These are phyloP conservation scores for Teratosphaeria destructans DNA, from an alignment of 2,329 filamentous ascomycete genomes.

Conservation along the genomic window DNA sequence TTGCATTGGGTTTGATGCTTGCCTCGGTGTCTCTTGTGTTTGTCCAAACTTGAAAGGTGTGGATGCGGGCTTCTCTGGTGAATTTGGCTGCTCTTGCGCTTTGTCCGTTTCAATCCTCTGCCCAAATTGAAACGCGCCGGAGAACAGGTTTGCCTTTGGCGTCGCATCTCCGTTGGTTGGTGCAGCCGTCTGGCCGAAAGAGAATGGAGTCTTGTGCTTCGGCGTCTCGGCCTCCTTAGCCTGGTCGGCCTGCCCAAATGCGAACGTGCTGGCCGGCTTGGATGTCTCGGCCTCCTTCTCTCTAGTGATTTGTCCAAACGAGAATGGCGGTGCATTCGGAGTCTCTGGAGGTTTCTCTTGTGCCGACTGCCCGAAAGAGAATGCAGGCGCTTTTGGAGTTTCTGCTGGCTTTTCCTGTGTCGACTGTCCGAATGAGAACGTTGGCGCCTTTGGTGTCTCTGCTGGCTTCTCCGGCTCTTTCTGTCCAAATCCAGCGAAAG, in stretches of 20 bases:
- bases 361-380: background rate
- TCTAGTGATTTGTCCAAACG: background rate
- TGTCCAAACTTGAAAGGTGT: background rate
- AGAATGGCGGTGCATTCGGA: background rate
- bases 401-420: background rate
- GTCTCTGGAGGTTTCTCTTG: constrained; percentile 5
- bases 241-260: constrained; percentile 5
- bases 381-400: background rate
- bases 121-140: constrained; percentile 2
- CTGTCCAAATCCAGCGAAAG: background rate
- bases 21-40: constrained; percentile 2
- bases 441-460: constrained; percentile 2
- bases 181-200: background rate
- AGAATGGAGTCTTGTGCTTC: background rate
- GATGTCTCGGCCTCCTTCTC: constrained; percentile 1
- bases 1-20: background rate
- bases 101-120: background rate
- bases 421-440: background rate
- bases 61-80: background rate
- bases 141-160: background rate
- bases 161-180: constrained; percentile 5
- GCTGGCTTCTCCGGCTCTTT: background rate
- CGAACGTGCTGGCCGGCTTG: constrained; percentile 4
- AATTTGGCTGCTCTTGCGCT: background rate
- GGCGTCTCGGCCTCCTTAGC: constrained; percentile 2